A percentile compares a stretch with the other conserved stretches of the same genome.
phyloP scores from a whole-genome alignment of 2,329 filamentous ascomycete species.

The Trichocomaceae sp. region DNA sequence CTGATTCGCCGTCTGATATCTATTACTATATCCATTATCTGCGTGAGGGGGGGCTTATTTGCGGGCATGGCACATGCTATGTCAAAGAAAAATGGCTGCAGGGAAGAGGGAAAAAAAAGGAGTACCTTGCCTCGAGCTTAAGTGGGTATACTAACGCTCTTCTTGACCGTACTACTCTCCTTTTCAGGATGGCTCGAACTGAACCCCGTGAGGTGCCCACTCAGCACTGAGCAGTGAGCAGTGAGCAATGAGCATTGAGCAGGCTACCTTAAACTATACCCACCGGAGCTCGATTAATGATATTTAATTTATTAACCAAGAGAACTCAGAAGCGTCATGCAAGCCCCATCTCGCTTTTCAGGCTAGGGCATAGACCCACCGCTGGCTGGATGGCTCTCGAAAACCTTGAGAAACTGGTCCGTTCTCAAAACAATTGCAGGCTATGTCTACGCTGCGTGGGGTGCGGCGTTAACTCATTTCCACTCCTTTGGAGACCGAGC shows the following conservation, averaged over 20 bases:
- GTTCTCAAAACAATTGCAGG: conserved; percentile 3
- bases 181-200: conserved; percentile 6
- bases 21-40: no score
- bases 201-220: conserved; percentile 2
- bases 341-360: conserved; percentile 5
- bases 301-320: not conserved
- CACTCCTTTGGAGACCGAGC: conserved; percentile 4
- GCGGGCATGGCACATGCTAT: not conserved
- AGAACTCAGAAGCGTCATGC: not conserved
- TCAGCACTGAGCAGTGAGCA: not conserved
- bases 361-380: conserved; percentile 1
- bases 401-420: conserved; percentile 3
- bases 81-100: conserved; percentile 1
- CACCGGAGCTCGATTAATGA: conserved; percentile 11
- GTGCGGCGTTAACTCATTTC: conserved; percentile 8
- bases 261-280: conserved; percentile 1
- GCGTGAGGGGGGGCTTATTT: conserved; percentile 1
- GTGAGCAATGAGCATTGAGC: no score
- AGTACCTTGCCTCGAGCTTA: conserved; percentile 4
- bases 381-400: conserved; percentile 4
- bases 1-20: conserved; percentile 5
- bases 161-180: conserved; percentile 1
- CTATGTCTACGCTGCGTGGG: conserved; percentile 6
- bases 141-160: not conserved
- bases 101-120: conserved; percentile 5